phyloP scores from a whole-genome alignment of 2,329 filamentous ascomycete species.

The Fusarium globosum region DNA sequence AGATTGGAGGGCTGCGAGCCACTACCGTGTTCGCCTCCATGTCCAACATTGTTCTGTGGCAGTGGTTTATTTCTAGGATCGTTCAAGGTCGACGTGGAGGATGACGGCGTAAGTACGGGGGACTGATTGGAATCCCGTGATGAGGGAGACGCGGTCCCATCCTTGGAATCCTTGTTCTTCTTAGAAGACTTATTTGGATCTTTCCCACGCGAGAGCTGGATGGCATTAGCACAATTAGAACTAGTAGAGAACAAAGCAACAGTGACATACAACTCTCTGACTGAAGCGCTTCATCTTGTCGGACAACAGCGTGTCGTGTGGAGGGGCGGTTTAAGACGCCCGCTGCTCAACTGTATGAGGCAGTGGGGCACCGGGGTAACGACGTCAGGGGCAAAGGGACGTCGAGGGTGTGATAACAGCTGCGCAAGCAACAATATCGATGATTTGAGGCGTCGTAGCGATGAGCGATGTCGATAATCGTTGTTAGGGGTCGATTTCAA shows the following conservation, averaged over 20 bases:
- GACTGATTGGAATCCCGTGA: constrained; percentile 69
- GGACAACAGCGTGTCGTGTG: constrained; percentile 42
- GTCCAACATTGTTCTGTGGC: constrained; percentile 64
- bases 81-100: constrained; percentile 87
- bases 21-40: constrained; percentile 56
- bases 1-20: constrained; percentile 55
- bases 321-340: constrained; percentile 45
- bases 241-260: background rate
- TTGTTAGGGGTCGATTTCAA: constrained; percentile 25
- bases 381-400: constrained; percentile 47
- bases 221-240: constrained; percentile 25
- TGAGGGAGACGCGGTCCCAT: constrained; percentile 84
- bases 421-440: constrained; percentile 33
- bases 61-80: constrained; percentile 87
- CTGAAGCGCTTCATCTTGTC: constrained; percentile 95
- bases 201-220: constrained; percentile 91
- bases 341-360: constrained; percentile 42
- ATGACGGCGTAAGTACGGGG: constrained; percentile 80
- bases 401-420: constrained; percentile 33
- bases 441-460: constrained; percentile 23
- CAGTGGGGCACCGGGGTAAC: constrained; percentile 48
- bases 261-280: constrained; percentile 88
- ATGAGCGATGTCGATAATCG: constrained; percentile 31
- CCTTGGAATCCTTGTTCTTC: constrained; percentile 78
- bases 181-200: constrained; percentile 84